phyloP scores from a whole-genome alignment of 1,139 yeast genomes.

The Meyerozyma athensensis region DNA sequence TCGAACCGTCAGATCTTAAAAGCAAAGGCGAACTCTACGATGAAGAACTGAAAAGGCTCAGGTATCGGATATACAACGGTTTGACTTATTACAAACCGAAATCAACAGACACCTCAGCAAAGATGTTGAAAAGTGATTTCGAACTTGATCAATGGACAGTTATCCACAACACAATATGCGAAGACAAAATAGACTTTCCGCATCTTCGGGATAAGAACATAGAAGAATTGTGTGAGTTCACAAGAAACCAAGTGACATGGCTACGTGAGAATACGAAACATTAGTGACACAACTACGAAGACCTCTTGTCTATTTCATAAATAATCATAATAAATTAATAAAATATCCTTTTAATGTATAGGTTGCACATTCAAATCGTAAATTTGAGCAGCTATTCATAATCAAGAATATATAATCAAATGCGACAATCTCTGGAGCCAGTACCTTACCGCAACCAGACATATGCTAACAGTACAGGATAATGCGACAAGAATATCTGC shows the following conservation, averaged over 20 bases:
- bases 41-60: constrained; percentile 20
- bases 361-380: no score
- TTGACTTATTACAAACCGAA: constrained; percentile 17
- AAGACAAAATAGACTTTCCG: constrained; percentile 20
- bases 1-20: constrained; percentile 25
- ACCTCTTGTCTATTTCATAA: no score
- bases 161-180: constrained; percentile 27
- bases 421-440: no score
- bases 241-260: constrained; percentile 19
- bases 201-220: constrained; percentile 22
- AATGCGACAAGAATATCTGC: no score
- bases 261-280: no score
- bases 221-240: constrained; percentile 24
- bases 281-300: no score
- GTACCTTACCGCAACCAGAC: no score
- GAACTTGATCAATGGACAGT: constrained; percentile 33
- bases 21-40: constrained; percentile 25
- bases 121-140: constrained; percentile 26
- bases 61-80: constrained; percentile 27
- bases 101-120: constrained; percentile 9
- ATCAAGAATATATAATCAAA: no score
- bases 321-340: no score
- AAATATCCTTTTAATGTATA: no score
- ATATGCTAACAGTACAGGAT: no score
- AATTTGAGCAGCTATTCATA: no score